phyloP scores from a whole-genome alignment of 345 rosid genomes.

The Xanthoceras sorbifolium region DNA sequence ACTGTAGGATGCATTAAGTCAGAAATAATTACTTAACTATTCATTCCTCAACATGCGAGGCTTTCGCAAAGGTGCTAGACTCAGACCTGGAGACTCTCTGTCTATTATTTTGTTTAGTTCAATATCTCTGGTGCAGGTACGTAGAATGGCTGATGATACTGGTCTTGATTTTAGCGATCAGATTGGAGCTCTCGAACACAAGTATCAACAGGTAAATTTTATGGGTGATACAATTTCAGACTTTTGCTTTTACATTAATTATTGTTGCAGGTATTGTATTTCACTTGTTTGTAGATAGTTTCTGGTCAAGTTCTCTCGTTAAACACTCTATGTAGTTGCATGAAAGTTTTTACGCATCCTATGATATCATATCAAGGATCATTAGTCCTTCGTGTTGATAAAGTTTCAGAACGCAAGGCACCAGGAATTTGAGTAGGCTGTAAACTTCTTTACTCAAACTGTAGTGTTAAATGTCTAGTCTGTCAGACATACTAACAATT shows the following conservation, averaged over 20 bases:
- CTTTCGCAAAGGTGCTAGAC: background rate
- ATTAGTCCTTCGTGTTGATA: background rate
- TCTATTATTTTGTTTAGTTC: constrained; percentile 5
- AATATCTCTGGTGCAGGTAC: constrained; percentile 23
- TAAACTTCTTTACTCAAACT: background rate
- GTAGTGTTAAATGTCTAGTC: background rate
- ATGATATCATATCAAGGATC: background rate
- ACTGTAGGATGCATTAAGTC: background rate
- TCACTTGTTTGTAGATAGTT: background rate
- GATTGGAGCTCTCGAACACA: constrained; percentile 31
- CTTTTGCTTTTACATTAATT: background rate
- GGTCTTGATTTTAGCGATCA: constrained; percentile 34
- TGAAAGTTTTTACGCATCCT: background rate
- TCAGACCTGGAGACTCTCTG: background rate
- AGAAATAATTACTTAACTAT: background rate
- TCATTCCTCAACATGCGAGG: background rate
- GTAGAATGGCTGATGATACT: constrained; percentile 37
- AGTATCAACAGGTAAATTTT: constrained; percentile 35
- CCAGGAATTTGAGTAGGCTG: background rate
- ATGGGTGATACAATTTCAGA: background rate
- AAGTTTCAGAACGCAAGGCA: background rate
- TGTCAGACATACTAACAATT: background rate
- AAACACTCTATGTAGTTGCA: background rate
- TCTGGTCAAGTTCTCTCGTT: background rate
- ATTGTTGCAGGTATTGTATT: background rate